phyloP scores from a whole-genome alignment of 225 moss, liverwort and hornwort species.

The Asterella californica region DNA sequence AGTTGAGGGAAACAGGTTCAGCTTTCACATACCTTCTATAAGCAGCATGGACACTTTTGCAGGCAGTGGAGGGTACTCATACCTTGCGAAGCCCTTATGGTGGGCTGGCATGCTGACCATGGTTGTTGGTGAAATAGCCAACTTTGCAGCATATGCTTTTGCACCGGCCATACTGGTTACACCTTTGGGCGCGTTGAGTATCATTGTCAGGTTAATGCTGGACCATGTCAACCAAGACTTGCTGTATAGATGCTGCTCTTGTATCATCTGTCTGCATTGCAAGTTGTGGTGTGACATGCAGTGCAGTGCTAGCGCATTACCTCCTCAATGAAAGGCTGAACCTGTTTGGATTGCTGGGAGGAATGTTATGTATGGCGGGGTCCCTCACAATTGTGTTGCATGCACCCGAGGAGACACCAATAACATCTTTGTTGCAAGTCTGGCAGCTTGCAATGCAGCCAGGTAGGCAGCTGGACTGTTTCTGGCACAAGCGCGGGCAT shows the following conservation, averaged over 20 bases:
- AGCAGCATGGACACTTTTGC: neutral
- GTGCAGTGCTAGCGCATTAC: constrained; percentile 53
- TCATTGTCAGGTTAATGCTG: constrained; percentile 50
- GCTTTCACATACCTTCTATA: too few relatives aligned
- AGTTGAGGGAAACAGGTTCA: too few relatives aligned
- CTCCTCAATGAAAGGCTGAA: constrained; percentile 70
- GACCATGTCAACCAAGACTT: neutral
- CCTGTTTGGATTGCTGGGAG: constrained; percentile 59
- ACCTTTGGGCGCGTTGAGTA: constrained; percentile 56
- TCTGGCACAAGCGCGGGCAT: too few relatives aligned
- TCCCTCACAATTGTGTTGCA: constrained; percentile 67
- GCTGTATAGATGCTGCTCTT: too few relatives aligned
- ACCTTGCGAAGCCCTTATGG: constrained; percentile 76
- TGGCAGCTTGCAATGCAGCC: constrained; percentile 63
- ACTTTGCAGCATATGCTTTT: constrained; percentile 62
- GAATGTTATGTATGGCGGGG: constrained; percentile 67
- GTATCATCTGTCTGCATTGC: neutral
- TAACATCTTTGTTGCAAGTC: constrained; percentile 58
- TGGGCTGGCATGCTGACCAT: constrained; percentile 83
- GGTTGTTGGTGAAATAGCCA: constrained; percentile 61
- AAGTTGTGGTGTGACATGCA: constrained; percentile 16
- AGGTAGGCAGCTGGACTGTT: too few relatives aligned
- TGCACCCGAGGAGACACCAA: constrained; percentile 59
- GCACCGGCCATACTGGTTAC: constrained; percentile 56
- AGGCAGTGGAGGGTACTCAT: constrained; percentile 73